Base-by-base conservation (phyloP, 2,329 filamentous ascomycete genomes). In the Penicillium concentricum region DNA sequence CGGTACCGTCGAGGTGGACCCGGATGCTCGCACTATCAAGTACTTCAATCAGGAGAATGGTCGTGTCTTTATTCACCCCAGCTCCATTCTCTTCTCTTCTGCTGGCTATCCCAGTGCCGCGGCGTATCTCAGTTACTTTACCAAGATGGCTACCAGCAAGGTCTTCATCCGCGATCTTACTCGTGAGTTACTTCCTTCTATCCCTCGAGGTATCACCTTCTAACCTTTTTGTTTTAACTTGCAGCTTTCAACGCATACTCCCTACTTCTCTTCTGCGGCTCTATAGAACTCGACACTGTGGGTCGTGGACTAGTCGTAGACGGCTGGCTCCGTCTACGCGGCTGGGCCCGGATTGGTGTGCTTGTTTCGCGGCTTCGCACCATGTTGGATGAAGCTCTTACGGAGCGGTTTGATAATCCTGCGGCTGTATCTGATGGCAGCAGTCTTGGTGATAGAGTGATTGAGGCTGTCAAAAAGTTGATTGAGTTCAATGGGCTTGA, bases 291-390 rank as follows among this genome's bases (percentile, higher is more conserved):
- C 3, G 94, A 97, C 75, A 96, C 92, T 0, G 79, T 92, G 42
- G 93, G 93, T 6, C 82, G 92, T 22, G 94, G 94, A 0, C 78
- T 99, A 18, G 79, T 97, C 3, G 90, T 99, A 4, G 94, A 97
- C 75, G 92, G 91, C 50, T 97, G 93, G 94, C 79, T 97, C 34
- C 74, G 84, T 35, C 78, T 99, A 32, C 83, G 91, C 24, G 94
- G 94, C 0, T 99, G 94, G 94, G 93, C 94, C 1, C 84, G 94
- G 45, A 94, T 99, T 61, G 94, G 93, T 30, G 93, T 97, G 13
- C 74, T 99, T 64, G 88, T 96, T 3, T 90, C 88, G 44, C 82
- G 93, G 60, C 75, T 99, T 63, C 83, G 94, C 61, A 86, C 87
- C 56, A 90, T 97, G 87, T 81, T 99, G 52, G 94, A 99, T 77